Evolutionary conservation across 352 stramenopile genomes (phyloP).

Genomic region (Phytopythium ostracodes): DNA sequence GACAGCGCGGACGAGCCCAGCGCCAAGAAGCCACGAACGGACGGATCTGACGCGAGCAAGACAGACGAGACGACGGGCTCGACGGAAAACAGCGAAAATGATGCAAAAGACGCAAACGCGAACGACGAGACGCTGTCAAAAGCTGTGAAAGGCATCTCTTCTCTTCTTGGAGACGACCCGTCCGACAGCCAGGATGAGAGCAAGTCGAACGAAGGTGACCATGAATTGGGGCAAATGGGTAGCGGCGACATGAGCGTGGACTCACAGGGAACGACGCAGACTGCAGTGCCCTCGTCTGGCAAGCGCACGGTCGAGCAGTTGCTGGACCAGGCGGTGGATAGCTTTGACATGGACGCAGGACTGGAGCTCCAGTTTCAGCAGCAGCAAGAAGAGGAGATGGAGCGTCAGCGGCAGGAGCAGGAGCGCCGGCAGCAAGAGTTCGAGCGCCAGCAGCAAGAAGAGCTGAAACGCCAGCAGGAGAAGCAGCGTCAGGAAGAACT

Average conservation of each 20-base stretch:
- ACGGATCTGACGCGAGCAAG: constrained; percentile 8
- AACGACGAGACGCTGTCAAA: constrained; percentile 12
- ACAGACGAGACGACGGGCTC: constrained; percentile 1
- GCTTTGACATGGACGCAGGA: constrained; percentile 12
- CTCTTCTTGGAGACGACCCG: constrained; percentile 18
- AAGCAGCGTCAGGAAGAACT: constrained; percentile 6
- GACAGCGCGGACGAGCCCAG: constrained; percentile 24
- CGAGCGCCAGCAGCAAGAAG: constrained; percentile 9
- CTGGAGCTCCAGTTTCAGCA: constrained; percentile 15
- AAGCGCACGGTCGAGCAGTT: constrained; percentile 10
- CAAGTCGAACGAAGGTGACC: background rate
- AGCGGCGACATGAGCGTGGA: background rate
- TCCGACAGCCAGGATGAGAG: constrained; percentile 6
- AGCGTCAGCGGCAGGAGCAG: constrained; percentile 10
- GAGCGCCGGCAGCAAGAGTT: constrained; percentile 15
- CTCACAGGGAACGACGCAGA: background rate
- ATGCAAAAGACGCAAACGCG: background rate
- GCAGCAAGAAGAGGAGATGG: constrained; percentile 15
- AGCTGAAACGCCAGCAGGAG: constrained; percentile 19
- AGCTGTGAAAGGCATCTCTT: constrained; percentile 31
- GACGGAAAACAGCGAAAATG: constrained; percentile 1
- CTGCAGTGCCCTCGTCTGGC: background rate
- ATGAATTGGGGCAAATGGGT: background rate
- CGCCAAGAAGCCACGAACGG: constrained; percentile 32
- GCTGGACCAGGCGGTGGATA: constrained; percentile 4